Evolutionary conservation across 2,329 filamentous ascomycete genomes (phyloP), one percentile per base, ranked within the genome.

Genomic region (Grosmannia huntii): DNA sequence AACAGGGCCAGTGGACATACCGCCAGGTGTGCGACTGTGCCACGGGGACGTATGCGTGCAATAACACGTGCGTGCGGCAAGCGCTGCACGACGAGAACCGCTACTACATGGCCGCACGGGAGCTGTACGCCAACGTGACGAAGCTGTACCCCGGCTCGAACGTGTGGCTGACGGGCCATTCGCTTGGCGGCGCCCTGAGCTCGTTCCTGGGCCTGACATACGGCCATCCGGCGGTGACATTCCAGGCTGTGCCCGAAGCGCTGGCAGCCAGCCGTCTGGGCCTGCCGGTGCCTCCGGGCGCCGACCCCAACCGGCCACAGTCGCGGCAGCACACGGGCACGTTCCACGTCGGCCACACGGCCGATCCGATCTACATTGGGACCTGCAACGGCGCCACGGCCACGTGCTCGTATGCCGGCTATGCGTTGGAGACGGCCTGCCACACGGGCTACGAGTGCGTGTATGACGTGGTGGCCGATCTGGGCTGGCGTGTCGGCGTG

Each of bases 21-120:
- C 85, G 88, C 61, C 87, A 95, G 68, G 90, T 96, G 58, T 99
- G 94, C 72, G 87, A 96, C 69, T 99, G 94, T 69, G 89, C 90
- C 62, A 89, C 87, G 1, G 82, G 84, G 12, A 89, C 90, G 1
- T 97, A 90, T 68, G 85, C 86, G 16, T 96, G 91, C 76, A 96
- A 97, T 74, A 85, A 89, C 64, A 96, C 91, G 0, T 99, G 94
- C 68, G 83, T 99, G 4, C 78, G 81, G 54, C 76, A 85, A 63
- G 85, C 88, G 1, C 75, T 97, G 63, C 80, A 76, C 52, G 83
- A 89, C 36, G 92, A 96, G 73, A 90, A 94, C 67, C 84, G 88
- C 54, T 97, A 99, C 71, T 99, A 97, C 69, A 85, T 86, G 61
- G 90, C 92, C 4, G 89, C 89, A 16, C 83, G 90, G 59, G 88